Evolutionary conservation across 106 monocot genomes (phyloP), one percentile per base, ranked within the genome.

Genomic region (Xerophyta viscosa): DNA sequence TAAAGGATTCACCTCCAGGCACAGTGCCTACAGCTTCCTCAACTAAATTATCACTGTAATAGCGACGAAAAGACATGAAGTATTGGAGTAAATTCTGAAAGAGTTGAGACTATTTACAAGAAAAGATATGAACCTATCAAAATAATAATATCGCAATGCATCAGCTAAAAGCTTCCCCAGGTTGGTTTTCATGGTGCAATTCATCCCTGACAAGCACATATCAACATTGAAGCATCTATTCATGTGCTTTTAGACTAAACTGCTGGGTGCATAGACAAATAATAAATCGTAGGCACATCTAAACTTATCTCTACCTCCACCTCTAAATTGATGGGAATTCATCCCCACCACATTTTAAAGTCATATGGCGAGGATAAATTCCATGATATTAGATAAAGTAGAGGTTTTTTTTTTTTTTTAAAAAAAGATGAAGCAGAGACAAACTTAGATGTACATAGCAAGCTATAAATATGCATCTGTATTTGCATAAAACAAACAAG

Each of bases 61-160:
- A 9, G 31, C 41, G 8, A 37, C 33, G 47, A 44, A 54, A 12
- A 52, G 28, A 17, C 53, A 50, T 60, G 24, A 60, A 50, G 24
- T 27, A 59, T 62, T 41, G n/a, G 2, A 37, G 21, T 41, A 20
- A 56, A 52, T 56, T 29, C 27, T 24, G 46, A 18, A 53, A 37
- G 26, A 30, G 15, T 4, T 18, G 30, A 57, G 2, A 6, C 50
- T 17, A 27, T 8, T 50, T 22, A 37, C 26, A 13, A 30, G 45
- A 61, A 20, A 36, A 56, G 46, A 60, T 45, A 41, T 23, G 55
- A 20, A 93, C 82, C 94, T 88, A 67, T 89, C 88, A 46, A 96
- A 85, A 67, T 74, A 96, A 58, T 63, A 89, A 54, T 96, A 96
- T 80, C 66, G 69, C 61, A 96, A 52, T 20, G 66, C 60, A 56